phyloP scores from a whole-genome alignment of 371 early-diverging fungal species.

The Globomyces sp. region DNA sequence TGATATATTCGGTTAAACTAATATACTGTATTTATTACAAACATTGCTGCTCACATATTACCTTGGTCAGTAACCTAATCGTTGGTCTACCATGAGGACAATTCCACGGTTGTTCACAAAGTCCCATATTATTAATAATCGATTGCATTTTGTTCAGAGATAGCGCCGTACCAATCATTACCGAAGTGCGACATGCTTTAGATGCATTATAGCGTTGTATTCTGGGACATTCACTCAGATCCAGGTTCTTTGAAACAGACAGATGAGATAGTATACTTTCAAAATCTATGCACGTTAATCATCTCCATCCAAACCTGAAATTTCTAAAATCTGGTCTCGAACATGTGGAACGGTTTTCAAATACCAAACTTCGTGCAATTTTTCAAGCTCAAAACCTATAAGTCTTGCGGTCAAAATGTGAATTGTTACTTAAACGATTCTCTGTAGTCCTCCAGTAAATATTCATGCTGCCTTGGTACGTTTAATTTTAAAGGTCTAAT shows the following conservation, averaged over 20 bases:
- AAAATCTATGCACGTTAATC: neutral
- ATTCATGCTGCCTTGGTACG: too few relatives aligned
- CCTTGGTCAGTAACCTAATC: slow-evolving; percentile 73
- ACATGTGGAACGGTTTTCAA: slow-evolving; percentile 35
- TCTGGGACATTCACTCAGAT: slow-evolving; percentile 25
- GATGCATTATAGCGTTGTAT: slow-evolving; percentile 46
- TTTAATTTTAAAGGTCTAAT: too few relatives aligned
- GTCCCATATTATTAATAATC: slow-evolving; percentile 75
- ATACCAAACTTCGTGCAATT: too few relatives aligned
- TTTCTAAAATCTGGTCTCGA: neutral
- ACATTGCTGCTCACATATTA: slow-evolving; percentile 17
- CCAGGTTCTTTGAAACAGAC: neutral
- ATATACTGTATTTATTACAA: too few relatives aligned
- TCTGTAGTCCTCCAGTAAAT: too few relatives aligned
- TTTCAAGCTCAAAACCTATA: too few relatives aligned
- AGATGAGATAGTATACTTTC: neutral
- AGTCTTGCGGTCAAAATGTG: too few relatives aligned
- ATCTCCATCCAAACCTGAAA: neutral
- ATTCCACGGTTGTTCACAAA: slow-evolving; percentile 91
- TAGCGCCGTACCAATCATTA: slow-evolving; percentile 81
- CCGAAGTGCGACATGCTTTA: slow-evolving; percentile 63
- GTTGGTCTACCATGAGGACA: slow-evolving; percentile 99
- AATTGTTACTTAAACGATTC: too few relatives aligned
- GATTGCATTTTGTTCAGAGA: slow-evolving; percentile 63
- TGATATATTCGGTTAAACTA: too few relatives aligned